These are phyloP conservation scores for Xylaria cubensis DNA, from an alignment of 495 filamentous ascomycete species.

Conservation along the genomic window DNA sequence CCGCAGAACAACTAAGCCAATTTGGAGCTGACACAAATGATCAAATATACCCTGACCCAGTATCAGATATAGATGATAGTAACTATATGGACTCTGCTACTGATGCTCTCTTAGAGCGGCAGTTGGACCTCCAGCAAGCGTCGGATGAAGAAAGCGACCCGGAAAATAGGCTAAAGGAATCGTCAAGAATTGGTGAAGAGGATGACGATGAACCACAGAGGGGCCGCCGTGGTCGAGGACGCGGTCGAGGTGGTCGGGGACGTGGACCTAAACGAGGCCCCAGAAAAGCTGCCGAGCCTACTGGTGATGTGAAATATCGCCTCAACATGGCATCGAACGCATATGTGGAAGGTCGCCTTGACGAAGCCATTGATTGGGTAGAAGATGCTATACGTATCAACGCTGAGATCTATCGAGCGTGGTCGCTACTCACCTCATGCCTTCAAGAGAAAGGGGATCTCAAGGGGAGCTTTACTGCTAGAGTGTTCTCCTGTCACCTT, in stretches of 20 bases:
- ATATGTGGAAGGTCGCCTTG: conserved; percentile 70
- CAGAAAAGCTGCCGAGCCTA: conserved; percentile 75
- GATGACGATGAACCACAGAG: conserved; percentile 20
- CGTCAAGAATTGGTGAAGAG: background rate
- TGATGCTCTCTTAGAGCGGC: conserved; percentile 26
- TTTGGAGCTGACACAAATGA: background rate
- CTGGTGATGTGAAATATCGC: conserved; percentile 74
- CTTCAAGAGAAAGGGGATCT: conserved; percentile 71
- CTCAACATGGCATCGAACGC: conserved; percentile 73
- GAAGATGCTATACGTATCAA: conserved; percentile 78
- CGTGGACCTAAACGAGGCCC: conserved; percentile 58
- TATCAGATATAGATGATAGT: background rate
- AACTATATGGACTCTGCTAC: conserved; percentile 15
- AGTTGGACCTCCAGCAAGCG: conserved; percentile 14
- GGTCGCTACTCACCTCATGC: conserved; percentile 76
- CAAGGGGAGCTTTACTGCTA: conserved; percentile 69
- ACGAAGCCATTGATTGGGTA: conserved; percentile 66
- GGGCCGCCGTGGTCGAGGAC: conserved; percentile 21
- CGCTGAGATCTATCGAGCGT: conserved; percentile 81
- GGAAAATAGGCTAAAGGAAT: background rate
- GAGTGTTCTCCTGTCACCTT: conserved; percentile 75
- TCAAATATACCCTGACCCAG: background rate
- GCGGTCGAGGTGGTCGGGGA: conserved; percentile 27
- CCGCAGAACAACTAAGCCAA: conserved; percentile 1
- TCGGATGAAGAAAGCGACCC: conserved; percentile 27